These are phyloP conservation scores for Fistulinella cinereoalba DNA, from an alignment of 1,284 basidiomycete species.

Conservation along the genomic window DNA sequence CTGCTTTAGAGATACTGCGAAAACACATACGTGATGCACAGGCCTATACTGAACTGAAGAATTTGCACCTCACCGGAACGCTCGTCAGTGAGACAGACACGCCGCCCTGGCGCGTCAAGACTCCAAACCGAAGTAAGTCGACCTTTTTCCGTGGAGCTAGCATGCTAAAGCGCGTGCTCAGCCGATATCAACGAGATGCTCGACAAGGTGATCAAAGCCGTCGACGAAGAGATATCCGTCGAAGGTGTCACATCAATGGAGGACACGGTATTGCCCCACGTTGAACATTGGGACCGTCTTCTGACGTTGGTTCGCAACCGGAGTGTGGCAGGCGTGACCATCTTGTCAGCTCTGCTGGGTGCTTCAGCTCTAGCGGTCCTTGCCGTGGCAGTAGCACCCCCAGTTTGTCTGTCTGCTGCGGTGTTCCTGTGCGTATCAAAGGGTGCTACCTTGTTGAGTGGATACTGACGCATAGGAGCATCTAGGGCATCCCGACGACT, in stretches of 20 bases:
- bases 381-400: neutral
- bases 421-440: neutral
- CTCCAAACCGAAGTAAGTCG: conserved; percentile 6
- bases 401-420: neutral
- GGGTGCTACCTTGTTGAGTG: too few relatives aligned
- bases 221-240: conserved; percentile 23
- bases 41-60: conserved; percentile 6
- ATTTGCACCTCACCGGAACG: conserved; percentile 6
- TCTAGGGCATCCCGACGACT: too few relatives aligned
- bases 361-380: neutral
- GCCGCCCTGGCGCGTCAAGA: conserved; percentile 6
- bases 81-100: conserved; percentile 6
- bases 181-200: conserved; percentile 20
- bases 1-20: conserved; percentile 3
- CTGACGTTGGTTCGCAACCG: neutral
- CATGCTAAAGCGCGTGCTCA: neutral
- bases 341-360: neutral
- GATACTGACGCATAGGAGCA: too few relatives aligned
- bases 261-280: neutral
- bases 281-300: neutral
- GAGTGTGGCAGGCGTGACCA: neutral
- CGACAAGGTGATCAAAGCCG: conserved; percentile 24
- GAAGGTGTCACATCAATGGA: conserved; percentile 19
- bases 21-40: neutral
- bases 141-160: too few relatives aligned